Evolutionary conservation across 306 rosid genomes (phyloP).

Genomic region (Cajanus cajan): DNA sequence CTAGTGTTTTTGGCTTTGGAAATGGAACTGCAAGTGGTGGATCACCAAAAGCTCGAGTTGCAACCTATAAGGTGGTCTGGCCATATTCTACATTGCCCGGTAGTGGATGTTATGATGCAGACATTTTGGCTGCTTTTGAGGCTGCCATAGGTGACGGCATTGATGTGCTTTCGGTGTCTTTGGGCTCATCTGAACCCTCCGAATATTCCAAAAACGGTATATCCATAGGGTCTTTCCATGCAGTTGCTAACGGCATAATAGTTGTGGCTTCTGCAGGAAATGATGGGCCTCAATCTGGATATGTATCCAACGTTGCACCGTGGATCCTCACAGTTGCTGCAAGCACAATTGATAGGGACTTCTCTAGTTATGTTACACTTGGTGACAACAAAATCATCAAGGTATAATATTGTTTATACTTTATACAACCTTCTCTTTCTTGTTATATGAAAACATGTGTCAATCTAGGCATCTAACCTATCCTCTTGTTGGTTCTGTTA

Average conservation of each 20-base stretch:
- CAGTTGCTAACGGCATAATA: conserved; percentile 41
- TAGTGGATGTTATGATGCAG: conserved; percentile 59
- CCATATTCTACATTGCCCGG: too few relatives aligned
- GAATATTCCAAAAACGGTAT: conserved; percentile 30
- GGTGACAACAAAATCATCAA: conserved; percentile 43
- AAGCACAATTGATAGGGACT: conserved; percentile 59
- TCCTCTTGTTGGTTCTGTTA: too few relatives aligned
- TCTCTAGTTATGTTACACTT: conserved; percentile 43
- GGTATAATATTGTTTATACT: conserved; percentile 32
- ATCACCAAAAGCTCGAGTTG: conserved; percentile 79
- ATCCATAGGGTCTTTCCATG: conserved; percentile 71
- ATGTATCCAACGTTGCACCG: conserved; percentile 42
- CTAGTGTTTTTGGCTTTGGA: conserved; percentile 53
- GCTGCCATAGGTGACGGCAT: conserved; percentile 79
- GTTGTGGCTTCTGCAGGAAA: conserved; percentile 66
- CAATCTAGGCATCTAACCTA: too few relatives aligned
- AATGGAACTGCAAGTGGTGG: conserved; percentile 88
- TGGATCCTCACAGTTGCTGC: conserved; percentile 84
- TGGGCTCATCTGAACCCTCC: conserved; percentile 13
- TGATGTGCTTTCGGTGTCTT: conserved; percentile 58
- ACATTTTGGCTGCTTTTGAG: conserved; percentile 70
- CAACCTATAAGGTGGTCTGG: conserved; percentile 84
- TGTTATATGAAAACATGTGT: too few relatives aligned
- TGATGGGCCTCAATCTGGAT: conserved; percentile 36
- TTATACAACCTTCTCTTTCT: background rate